Conservation (phyloP, 1,284 basidiomycete genomes). For the Leccinum fuscescens region DNA sequence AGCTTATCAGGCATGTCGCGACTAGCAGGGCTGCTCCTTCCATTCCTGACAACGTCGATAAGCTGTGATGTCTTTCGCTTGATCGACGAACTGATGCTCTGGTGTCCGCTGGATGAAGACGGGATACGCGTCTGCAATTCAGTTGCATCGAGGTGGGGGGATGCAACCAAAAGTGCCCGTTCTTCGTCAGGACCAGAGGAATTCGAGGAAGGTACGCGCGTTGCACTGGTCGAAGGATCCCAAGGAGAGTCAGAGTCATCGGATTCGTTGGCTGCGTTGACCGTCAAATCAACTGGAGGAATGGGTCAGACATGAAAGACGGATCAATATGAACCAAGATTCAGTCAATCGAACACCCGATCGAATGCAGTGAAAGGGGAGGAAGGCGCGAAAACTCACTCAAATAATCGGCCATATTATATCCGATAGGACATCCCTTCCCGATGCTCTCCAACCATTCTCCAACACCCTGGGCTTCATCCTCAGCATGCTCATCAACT, state of each 20-base stretch:
- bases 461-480: constrained; percentile 43
- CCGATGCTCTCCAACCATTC: constrained; percentile 81
- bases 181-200: constrained; percentile 63
- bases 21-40: constrained; percentile 36
- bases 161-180: constrained; percentile 40
- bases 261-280: constrained; percentile 62
- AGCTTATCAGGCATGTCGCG: constrained; percentile 62
- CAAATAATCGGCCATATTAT: constrained; percentile 94
- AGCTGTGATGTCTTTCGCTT: constrained; percentile 77
- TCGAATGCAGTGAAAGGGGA: background rate
- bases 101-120: constrained; percentile 30
- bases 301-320: constrained; percentile 5
- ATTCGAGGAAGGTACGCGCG: constrained; percentile 32
- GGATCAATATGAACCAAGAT: background rate
- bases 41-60: constrained; percentile 62
- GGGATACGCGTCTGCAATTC: constrained; percentile 46
- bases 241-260: constrained; percentile 39
- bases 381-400: constrained; percentile 51
- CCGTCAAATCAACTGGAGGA: constrained; percentile 76
- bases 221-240: constrained; percentile 36
- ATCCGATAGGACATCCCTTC: constrained; percentile 87
- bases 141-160: constrained; percentile 47
- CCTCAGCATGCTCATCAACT: constrained; percentile 74
- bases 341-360: background rate
- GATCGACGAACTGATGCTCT: constrained; percentile 53